A percentile compares a stretch with the other conserved stretches of the same genome.
These are phyloP conservation scores for Penicillium cataractarum DNA, from an alignment of 495 filamentous ascomycete genomes.

Conservation along the genomic window DNA sequence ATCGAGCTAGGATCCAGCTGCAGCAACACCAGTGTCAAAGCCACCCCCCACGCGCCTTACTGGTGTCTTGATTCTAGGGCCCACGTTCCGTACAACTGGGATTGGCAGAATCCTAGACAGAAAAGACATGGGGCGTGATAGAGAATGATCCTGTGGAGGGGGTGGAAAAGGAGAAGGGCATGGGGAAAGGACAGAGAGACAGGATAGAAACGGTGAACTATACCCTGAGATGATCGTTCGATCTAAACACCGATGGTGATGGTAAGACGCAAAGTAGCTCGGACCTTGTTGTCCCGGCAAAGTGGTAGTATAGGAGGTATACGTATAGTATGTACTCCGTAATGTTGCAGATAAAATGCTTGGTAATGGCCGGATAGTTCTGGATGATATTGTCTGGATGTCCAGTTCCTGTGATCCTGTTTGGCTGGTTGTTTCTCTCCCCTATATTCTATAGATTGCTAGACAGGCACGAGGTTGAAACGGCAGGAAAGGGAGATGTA, in stretches of 20 bases:
- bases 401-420: background rate
- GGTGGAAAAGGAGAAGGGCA: background rate
- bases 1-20: conserved; percentile 42
- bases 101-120: background rate
- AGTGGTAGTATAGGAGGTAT: background rate
- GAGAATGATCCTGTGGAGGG: background rate
- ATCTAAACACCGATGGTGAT: background rate
- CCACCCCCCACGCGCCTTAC: conserved; percentile 27
- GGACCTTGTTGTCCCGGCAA: background rate
- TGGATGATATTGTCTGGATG: background rate
- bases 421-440: background rate
- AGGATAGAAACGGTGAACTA: conserved; percentile 3
- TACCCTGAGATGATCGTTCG: background rate
- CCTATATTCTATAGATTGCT: background rate
- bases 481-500: background rate
- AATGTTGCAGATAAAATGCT: background rate
- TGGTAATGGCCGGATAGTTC: background rate
- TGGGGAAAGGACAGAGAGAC: background rate
- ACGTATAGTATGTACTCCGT: background rate
- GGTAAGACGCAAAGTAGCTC: background rate
- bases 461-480: background rate
- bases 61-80: conserved; percentile 12
- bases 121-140: background rate
- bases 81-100: conserved; percentile 23
- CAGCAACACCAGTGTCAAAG: conserved; percentile 31